Base-by-base conservation (phyloP, 768 basidiomycete genomes). In the Xanthoconium purpureum region DNA sequence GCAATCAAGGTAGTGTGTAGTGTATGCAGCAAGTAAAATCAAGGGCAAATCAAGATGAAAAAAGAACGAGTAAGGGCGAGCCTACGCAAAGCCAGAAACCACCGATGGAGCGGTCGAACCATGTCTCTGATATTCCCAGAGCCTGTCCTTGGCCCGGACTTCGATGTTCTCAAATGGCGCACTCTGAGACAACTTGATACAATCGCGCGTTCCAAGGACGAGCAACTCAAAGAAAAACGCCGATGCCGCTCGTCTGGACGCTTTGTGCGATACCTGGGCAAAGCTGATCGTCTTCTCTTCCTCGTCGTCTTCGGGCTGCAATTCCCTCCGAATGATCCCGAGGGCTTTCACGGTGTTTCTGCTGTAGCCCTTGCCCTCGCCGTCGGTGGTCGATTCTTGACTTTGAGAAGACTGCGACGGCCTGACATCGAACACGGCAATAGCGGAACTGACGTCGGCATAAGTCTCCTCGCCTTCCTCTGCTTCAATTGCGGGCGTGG, bases 141-240 rank as follows among this genome's bases (percentile, higher is more conserved):
- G 80, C 69, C 82, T 91, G 60, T 85, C 82, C 73, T 94, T 96
- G 29, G 85, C 87, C 11, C 79, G 74, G 33, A 98, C 77, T 64
- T 89, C 82, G 55, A 98, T 97, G 71, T 96, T 93, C 58, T 86
- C 89, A 66, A 92, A 97, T 0, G 92, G 77, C 9, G 76, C 77
- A 6, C 69, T 64, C 70, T 99, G 97, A 8, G 83, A 74, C 43
- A 99, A 73, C 63, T 89, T 84, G 62, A 99, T 77, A 67, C 90
- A 94, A 70, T 98, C 95, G 35, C 91, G 87, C 5, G 96, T 98
- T 11, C 93, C 88, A 2, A 99, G 83, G 2, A 98, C 93, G 30
- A 99, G 85, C 35, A 98, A 74, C 72, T 99, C 97, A 69, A 99
- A 99, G 80, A 99, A 99, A 78, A 99, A 98, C 2, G 93, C 87